Percentiles rank a stretch among this genome's conserved stretches.
These are phyloP conservation scores for Naganishia vishniacii DNA, from an alignment of 768 basidiomycete genomes.

Conservation along the genomic window DNA sequence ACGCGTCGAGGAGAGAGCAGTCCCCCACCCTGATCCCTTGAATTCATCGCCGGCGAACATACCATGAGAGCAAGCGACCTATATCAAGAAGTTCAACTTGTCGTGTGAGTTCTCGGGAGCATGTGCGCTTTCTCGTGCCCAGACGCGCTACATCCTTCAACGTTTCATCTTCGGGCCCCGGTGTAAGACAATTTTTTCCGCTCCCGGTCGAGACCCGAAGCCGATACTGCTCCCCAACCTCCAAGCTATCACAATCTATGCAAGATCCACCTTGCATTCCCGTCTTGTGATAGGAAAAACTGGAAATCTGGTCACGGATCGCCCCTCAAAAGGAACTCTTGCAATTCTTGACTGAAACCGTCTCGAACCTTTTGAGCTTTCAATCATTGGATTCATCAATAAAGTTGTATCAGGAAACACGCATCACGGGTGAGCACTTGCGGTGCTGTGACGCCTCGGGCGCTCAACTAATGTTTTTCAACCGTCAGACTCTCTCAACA, in stretches of 20 bases:
- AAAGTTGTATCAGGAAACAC: background rate
- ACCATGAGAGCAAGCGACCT: too few relatives aligned
- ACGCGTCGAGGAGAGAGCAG: too few relatives aligned
- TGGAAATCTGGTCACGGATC: conserved; percentile 19
- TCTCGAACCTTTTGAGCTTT: conserved; percentile 1
- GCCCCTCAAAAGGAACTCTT: conserved; percentile 20
- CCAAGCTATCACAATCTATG: too few relatives aligned
- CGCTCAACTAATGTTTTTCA: background rate
- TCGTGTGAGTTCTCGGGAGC: too few relatives aligned
- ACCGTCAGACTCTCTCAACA: background rate
- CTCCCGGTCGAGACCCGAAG: too few relatives aligned
- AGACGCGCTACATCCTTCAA: background rate
- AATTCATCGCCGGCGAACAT: too few relatives aligned
- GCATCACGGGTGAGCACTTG: background rate
- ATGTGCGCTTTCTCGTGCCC: background rate
- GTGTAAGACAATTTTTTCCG: background rate
- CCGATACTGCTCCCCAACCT: too few relatives aligned
- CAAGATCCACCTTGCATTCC: too few relatives aligned
- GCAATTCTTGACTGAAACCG: conserved; percentile 18
- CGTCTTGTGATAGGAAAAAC: background rate
- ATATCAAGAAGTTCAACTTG: too few relatives aligned
- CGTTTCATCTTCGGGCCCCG: background rate
- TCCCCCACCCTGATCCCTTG: too few relatives aligned
- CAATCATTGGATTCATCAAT: background rate
- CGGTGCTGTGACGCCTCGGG: background rate